A percentile compares a stretch with the other conserved stretches of the same genome.
These are phyloP conservation scores for Suillus discolor DNA, from an alignment of 768 basidiomycete genomes.

Conservation along the genomic window DNA sequence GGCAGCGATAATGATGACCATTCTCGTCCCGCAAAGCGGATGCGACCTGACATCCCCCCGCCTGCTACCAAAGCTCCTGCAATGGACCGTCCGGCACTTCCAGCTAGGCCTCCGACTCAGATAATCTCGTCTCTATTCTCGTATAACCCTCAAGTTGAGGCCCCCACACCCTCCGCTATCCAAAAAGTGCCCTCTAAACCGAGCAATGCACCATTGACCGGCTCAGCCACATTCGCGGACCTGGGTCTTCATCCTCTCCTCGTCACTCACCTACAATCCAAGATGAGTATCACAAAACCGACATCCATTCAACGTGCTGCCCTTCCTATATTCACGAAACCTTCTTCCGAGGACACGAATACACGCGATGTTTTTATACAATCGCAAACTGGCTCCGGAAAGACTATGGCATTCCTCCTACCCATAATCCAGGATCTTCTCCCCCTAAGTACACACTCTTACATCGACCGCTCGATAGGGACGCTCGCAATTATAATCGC, in stretches of 20 bases:
- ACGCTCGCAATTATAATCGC: conserved; percentile 94
- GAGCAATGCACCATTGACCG: conserved; percentile 81
- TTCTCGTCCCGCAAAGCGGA: conserved; percentile 50
- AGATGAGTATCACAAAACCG: conserved; percentile 83
- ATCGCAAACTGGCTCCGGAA: conserved; percentile 96
- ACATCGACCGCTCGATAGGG: conserved; percentile 93
- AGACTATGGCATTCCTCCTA: conserved; percentile 90
- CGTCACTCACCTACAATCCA: conserved; percentile 71
- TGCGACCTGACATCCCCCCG: conserved; percentile 33
- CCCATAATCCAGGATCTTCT: conserved; percentile 95
- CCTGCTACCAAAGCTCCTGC: conserved; percentile 13
- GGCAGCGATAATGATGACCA: conserved; percentile 26
- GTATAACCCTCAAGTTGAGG: conserved; percentile 73
- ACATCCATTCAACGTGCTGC: conserved; percentile 87
- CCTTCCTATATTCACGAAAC: conserved; percentile 60
- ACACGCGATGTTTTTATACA: conserved; percentile 88
- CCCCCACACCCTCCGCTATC: conserved; percentile 31
- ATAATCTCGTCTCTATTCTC: conserved; percentile 91
- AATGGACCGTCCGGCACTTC: conserved; percentile 22
- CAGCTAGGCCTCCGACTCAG: conserved; percentile 45
- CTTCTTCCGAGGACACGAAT: conserved; percentile 36
- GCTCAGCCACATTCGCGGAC: conserved; percentile 77
- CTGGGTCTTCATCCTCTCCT: conserved; percentile 85
- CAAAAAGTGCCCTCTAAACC: conserved; percentile 44
- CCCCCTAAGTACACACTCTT: conserved; percentile 85